phyloP scores from a whole-genome alignment of 768 basidiomycete genomes.

The Pleurotus citrinopileatus region DNA sequence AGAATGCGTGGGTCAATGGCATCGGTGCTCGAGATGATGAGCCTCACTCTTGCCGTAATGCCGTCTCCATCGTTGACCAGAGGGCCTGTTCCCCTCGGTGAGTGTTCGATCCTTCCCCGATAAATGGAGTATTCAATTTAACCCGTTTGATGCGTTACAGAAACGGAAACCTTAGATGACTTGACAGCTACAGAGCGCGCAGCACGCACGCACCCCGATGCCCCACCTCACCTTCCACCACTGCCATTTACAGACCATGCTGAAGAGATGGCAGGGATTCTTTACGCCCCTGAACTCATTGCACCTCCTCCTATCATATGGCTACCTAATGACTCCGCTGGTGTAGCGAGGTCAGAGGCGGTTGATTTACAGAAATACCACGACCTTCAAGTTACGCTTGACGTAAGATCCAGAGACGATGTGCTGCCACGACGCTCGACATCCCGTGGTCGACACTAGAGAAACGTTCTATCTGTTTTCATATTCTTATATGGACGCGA shows the following conservation, averaged over 20 bases:
- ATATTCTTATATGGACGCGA: slow-evolving; percentile 10
- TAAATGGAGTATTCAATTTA: background rate
- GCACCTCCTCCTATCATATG: slow-evolving; percentile 79
- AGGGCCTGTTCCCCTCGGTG: slow-evolving; percentile 68
- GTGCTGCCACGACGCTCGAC: slow-evolving; percentile 34
- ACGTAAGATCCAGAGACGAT: slow-evolving; percentile 59
- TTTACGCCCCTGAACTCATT: slow-evolving; percentile 81
- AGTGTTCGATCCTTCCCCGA: slow-evolving; percentile 28
- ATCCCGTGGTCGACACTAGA: slow-evolving; percentile 24
- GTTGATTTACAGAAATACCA: slow-evolving; percentile 76
- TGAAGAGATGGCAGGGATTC: slow-evolving; percentile 71
- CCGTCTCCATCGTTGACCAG: slow-evolving; percentile 53
- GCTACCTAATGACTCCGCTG: slow-evolving; percentile 78
- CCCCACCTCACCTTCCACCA: slow-evolving; percentile 68
- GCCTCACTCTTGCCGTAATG: slow-evolving; percentile 69
- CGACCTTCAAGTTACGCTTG: slow-evolving; percentile 65
- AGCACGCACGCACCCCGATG: slow-evolving; percentile 74
- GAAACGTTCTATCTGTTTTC: slow-evolving; percentile 1
- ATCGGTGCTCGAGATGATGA: slow-evolving; percentile 84
- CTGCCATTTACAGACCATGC: slow-evolving; percentile 73
- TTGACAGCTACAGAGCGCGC: slow-evolving; percentile 75
- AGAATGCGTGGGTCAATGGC: slow-evolving; percentile 71
- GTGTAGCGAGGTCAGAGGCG: slow-evolving; percentile 73
- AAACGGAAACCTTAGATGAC: slow-evolving; percentile 80
- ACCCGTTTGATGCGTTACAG: slow-evolving; percentile 27